Base-by-base conservation (phyloP, 257 asterid species). In the Solanum gracilifrons region DNA sequence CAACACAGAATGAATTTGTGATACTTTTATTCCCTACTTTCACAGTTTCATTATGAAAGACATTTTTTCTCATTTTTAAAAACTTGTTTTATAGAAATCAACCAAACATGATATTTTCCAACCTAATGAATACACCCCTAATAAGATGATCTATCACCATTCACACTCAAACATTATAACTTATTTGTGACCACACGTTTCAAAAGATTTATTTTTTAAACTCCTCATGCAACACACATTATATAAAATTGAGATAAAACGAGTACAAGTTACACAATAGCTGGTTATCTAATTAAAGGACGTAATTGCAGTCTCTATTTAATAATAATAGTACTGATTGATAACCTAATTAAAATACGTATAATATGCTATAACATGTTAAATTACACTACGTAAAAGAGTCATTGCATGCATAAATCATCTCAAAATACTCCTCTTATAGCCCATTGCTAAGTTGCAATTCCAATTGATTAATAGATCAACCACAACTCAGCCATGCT, bases 21-120 rank as follows among this genome's bases (percentile, higher is more conserved):
- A 0, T 43, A 48, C 7, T 48, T 48, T 5, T 13, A 0, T 48
- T 48, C 21, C 0, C 2, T 15, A 15, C 7, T 13, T 48, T 2
- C 1, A 48, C 0, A 15, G 7, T 48, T 48, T 15, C 20, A 5
- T 48, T 5, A 48, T 48, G 21, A 4, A 48, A 48, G 7, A 0
- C 58, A 48, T 46, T 48, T 48, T 48, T 48, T 15, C 7, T 48
- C 60, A 15, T 39, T 48, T 16, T 48, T 5, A 48, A 43, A 13
- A 43, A 43, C 2, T 43, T 43, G 51, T 43, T 48, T 15, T 48
- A 0, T 48, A 15, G 21, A 48, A 18, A 5, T 5, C 21, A 48
- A 16, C 21, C 7, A 15, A 46, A 46, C 7, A 13, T 46, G 58
- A 46, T 46, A 46, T 46, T 46, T 46, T 46, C 58, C 1, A 46